Evolutionary conservation across 768 basidiomycete genomes (phyloP), one percentile per base, ranked within the genome.

Genomic region (Hygrocybe coccinea): DNA sequence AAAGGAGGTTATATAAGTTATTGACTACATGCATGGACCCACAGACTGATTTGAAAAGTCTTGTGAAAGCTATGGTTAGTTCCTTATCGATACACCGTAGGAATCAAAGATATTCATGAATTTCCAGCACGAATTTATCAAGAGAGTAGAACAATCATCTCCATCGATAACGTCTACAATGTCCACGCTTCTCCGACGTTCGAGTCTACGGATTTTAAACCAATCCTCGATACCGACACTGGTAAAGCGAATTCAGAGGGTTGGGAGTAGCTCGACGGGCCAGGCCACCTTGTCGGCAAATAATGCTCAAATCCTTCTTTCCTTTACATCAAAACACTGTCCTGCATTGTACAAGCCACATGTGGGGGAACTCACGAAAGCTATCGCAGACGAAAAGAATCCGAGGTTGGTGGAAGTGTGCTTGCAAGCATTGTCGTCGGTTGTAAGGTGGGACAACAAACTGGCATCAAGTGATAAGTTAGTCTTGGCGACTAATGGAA

Each of bases 191-290:
- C 71, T 95, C 38, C 87, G 86, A 33, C 81, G 85, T 15, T 81
- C 82, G 3, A 82, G 80, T 48, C 81, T 88, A 49, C 82, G 85
- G 47, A 76, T 94, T 61, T 61, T 95, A 65, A 97, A 95, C 65
- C 84, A 87, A 50, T 92, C 95, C 0, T 89, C 87, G 1, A 79
- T 98, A 15, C 85, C 94, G 1, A 85, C 85, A 0, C 77, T 98
- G 21, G 70, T 98, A 60, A 85, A 86, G 60, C 82, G 84, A 22
- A 62, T 86, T 5, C 80, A 81, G 51, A 83, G 78, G 54, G 74
- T 73, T 11, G 64, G 76, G 54, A 69, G 74, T 19, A 68, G 70
- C 21, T 66, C 71, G 24, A 67, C 70, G n/a, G 70, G 67, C 36
- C 71, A 73, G 53, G 58, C 65, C 1, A 66, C 60, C 56, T 55